Base-by-base conservation (phyloP, 108 stramenopile genomes). In the Nannochloropsis granulata region DNA sequence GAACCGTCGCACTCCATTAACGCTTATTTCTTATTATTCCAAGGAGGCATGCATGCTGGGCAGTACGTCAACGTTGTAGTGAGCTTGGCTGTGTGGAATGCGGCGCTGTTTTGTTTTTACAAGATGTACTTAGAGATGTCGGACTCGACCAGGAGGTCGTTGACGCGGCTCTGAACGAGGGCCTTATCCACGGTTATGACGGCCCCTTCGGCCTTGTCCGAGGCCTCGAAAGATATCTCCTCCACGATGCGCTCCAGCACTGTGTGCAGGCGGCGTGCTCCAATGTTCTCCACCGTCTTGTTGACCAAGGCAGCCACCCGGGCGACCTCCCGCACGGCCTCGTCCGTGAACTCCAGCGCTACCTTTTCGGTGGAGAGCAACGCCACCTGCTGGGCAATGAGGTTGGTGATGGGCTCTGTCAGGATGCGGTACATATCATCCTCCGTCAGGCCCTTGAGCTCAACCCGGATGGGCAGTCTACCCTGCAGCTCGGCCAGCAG, bases 231-330 rank as follows among this genome's bases (percentile, higher is more conserved):
- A 86, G 94, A 95, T 44, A 99, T 94, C 79, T 94, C 94, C 82
- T 99, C 97, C 91, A 99, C 94, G 78, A 99, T 95, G 16, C 97
- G 92, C 89, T 99, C 98, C 85, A 99, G 92, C 23, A 98, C 95
- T 13, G 98, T 97, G 90, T 98, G 97, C 81, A 99, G 91, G 83
- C 98, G 91, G 43, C 98, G 87, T 16, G 98, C 97, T 26, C 98
- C 98, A 89, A 99, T 98, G 90, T 99, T 99, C 90, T 99, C 98
- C 11, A 99, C 96, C 0, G 94, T 95, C 86, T 94, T 94, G 93
- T 99, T 99, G 80, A 97, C 90, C 86, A 90, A 88, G 8, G 96
- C 94, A 25, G 95, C 94, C 79, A 94, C 93, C 82, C 93, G 92
- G 23, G 98, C 98, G 84, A 99, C 97, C 92, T 98, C 96, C 79